Percentiles rank a stretch among this genome's conserved stretches.
Evolutionary conservation across 2,329 filamentous ascomycete species (phyloP).

Genomic region (Ustulina deusta): DNA sequence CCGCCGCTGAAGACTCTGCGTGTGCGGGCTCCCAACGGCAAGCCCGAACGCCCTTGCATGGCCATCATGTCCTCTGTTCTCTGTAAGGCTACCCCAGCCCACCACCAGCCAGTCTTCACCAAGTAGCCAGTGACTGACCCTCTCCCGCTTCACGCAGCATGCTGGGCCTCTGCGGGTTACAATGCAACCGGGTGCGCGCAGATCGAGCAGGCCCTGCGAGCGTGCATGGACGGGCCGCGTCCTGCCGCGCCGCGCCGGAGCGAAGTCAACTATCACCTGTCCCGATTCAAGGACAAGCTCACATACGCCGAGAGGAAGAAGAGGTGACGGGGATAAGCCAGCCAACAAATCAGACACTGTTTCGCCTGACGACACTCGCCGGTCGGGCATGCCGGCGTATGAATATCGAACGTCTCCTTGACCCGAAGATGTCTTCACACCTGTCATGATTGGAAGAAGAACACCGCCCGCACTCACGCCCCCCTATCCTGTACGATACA

Average conservation of each 20-base stretch:
- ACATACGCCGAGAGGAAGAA: conserved; percentile 68
- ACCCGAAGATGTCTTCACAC: background rate
- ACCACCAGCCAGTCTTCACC: background rate
- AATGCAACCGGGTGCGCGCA: conserved; percentile 69
- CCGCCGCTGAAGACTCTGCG: conserved; percentile 68
- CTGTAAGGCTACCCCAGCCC: conserved; percentile 53
- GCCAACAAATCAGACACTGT: background rate
- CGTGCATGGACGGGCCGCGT: conserved; percentile 84
- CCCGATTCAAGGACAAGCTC: conserved; percentile 79
- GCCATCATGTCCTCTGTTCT: conserved; percentile 69
- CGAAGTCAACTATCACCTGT: conserved; percentile 91
- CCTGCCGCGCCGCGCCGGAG: conserved; percentile 70
- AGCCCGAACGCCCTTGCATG: conserved; percentile 65
- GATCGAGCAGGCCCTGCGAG: conserved; percentile 70
- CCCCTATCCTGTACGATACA: conserved; percentile 23
- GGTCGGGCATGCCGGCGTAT: background rate
- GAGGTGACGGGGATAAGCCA: conserved; percentile 36
- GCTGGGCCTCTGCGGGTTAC: conserved; percentile 85
- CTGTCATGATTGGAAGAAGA: background rate
- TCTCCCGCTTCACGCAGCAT: conserved; percentile 64
- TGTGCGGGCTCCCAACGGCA: conserved; percentile 65
- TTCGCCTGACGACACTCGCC: background rate
- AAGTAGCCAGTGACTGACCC: conserved; percentile 24
- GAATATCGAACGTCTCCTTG: background rate
- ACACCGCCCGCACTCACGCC: background rate